These are phyloP conservation scores for Aspergillus olivimuriae DNA, from an alignment of 495 filamentous ascomycete genomes.

Conservation along the genomic window DNA sequence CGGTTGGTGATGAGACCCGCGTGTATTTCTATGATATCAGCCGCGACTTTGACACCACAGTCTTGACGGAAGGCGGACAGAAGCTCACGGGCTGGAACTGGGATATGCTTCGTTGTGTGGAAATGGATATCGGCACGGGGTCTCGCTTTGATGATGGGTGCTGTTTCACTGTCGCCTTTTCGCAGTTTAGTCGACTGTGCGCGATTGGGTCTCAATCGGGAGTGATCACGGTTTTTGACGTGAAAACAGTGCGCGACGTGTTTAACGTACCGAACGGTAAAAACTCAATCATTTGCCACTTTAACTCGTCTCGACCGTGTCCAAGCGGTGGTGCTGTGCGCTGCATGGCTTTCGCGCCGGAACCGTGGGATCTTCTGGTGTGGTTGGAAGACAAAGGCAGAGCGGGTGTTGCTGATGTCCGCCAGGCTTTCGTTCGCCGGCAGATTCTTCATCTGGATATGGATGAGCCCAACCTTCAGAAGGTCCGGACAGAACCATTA, in stretches of 20 bases:
- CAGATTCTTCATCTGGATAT: conserved; percentile 65
- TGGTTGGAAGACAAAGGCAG: conserved; percentile 88
- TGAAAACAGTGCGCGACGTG: conserved; percentile 37
- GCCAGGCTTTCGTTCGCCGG: conserved; percentile 65
- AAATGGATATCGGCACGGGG: conserved; percentile 31
- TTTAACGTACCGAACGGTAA: conserved; percentile 30
- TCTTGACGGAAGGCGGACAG: conserved; percentile 38
- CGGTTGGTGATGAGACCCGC: conserved; percentile 77
- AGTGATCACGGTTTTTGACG: conserved; percentile 63
- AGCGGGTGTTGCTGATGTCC: conserved; percentile 77
- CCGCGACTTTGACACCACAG: conserved; percentile 30
- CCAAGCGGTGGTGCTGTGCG: conserved; percentile 71
- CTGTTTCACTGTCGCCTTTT: conserved; percentile 69
- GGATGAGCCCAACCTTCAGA: conserved; percentile 43
- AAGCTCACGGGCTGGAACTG: conserved; percentile 36
- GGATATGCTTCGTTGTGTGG: conserved; percentile 27
- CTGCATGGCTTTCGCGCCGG: conserved; percentile 85
- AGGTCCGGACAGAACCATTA: conserved; percentile 47
- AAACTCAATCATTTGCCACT: conserved; percentile 35
- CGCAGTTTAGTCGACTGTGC: conserved; percentile 58
- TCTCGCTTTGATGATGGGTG: conserved; percentile 34
- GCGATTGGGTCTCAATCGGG: conserved; percentile 68
- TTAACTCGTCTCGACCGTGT: conserved; percentile 52
- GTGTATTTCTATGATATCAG: conserved; percentile 69
- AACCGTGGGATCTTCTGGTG: conserved; percentile 83